Base-by-base conservation (phyloP, 768 basidiomycete species). In the Phlegmacium glaucopus region DNA sequence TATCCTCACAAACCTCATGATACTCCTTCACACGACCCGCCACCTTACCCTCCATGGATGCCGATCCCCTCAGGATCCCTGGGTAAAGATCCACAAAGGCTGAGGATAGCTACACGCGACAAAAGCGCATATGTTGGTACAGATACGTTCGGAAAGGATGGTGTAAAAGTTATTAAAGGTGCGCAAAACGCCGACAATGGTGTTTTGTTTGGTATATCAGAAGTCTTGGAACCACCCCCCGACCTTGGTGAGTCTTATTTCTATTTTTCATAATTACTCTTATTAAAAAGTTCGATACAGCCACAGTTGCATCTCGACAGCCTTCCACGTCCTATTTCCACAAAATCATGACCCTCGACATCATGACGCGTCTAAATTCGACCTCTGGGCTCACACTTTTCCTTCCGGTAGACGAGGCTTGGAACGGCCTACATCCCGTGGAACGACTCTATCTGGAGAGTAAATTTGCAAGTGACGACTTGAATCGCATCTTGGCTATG, bases 371-470 rank as follows among this genome's bases (percentile, higher is more conserved):
- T 29, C 73, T 96, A 35, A 84, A 85, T 46, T 72, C 71, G 37
- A 82, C 85, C 0, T 68, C 88, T 4, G 81, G 85, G 58, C 67
- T 95, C 38, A 96, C 96, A 0, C 55, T 98, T 25, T 99, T 99
- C 63, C 78, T 95, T 6, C 95, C 96, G 1, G 74, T 87, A 18
- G 79, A 96, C 62, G 67, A 78, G 29, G 96, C 95, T 10, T 98
- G 92, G 85, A 67, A 83, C n/a, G 67, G 66, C 9, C 71, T 99
- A 29, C 78, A 90, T 51, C 75, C 72, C 8, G 78, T 90, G 42
- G 94, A 98, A 62, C 80, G 85, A 38, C 63, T 88, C 4, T 99
- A 96, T 64, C 75, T 99, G 10, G 90, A 94, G 67, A 93, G 90
- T 56, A 81, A 83, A 50, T 95, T 87, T 56, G 90, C 94, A 1